These are phyloP conservation scores for Melampsora abietis-canadensis DNA, from an alignment of 1,284 basidiomycete species.

Conservation along the genomic window DNA sequence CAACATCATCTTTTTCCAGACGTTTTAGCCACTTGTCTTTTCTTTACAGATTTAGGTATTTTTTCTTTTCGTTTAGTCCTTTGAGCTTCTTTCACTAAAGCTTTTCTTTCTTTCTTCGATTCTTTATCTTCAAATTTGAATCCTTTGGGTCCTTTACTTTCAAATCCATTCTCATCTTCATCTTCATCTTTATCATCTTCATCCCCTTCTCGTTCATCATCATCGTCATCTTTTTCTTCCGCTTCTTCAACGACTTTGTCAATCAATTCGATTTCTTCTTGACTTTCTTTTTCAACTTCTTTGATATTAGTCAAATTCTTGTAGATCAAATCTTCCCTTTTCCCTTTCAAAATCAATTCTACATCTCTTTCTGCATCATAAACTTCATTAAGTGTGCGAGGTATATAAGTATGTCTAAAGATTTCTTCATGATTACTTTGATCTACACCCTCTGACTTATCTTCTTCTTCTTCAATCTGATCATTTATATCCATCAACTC, in stretches of 20 bases:
- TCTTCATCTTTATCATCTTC: conserved; percentile 45
- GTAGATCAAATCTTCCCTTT: conserved; percentile 74
- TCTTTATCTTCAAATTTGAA: conserved; percentile 34
- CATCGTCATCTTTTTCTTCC: background rate
- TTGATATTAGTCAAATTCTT: conserved; percentile 64
- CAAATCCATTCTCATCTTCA: conserved; percentile 30
- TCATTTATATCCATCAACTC: conserved; percentile 45
- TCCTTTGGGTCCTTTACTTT: conserved; percentile 23
- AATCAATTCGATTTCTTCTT: background rate
- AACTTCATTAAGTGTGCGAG: conserved; percentile 83
- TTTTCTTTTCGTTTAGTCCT: conserved; percentile 83
- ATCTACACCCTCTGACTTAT: conserved; percentile 45
- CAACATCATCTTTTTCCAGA: conserved; percentile 47
- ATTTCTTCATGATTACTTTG: conserved; percentile 71
- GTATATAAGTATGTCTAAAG: conserved; percentile 84
- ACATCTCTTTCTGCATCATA: conserved; percentile 88
- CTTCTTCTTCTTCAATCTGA: conserved; percentile 42
- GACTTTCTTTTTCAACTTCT: background rate
- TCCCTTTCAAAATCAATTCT: conserved; percentile 67
- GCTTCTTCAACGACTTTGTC: conserved; percentile 26
- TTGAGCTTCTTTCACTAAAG: conserved; percentile 77
- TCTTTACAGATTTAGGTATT: conserved; percentile 91
- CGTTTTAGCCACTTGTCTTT: conserved; percentile 67
- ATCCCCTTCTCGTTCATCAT: conserved; percentile 10
- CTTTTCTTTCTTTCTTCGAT: conserved; percentile 75